Evolutionary conservation across 306 rosid genomes (phyloP), one percentile per base, ranked within the genome.

Genomic region (Sicyos edulis): DNA sequence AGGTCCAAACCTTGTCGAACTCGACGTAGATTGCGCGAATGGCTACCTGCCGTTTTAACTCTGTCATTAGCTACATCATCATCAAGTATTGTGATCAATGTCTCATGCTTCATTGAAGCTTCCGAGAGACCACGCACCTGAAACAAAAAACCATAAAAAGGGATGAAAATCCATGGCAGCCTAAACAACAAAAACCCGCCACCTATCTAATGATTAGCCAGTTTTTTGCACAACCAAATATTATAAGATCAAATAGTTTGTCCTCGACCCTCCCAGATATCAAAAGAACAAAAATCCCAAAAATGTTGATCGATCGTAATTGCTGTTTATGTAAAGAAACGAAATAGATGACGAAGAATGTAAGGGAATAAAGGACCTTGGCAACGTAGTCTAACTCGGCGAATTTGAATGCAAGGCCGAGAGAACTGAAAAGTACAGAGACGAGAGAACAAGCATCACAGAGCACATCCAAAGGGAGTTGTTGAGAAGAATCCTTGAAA

Each of bases 1-100:
- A 93, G 97, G 80, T 87, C 99, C 75, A 93, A 83, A 60, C 99
- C 98, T 87, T 88, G 99, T 66, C 95, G 86, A 78, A 93, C 97
- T 45, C 99, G 88, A 13, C 97, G 97, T 34, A 93, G 75, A 76
- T 93, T 91, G 29, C 99, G 97, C 0, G 99, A 85, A 78, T 4
- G 78, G 79, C 99, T 93, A 75, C 99, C 99, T 0, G 86, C 79
- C 16, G 81, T 57, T 82, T 89, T 93, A 1, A 93, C 92, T 0
- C 85, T 85, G 73, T 45, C 76, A 24, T 74, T 88, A 61, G 90
- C 88, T 12, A 86, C 74, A 80, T 90, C 98, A 63, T 12, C 17
- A 32, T 90, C 90, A 51, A 93, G 54, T n/a, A 93, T 63, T 20
- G 69, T 83, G 19, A 58, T 73, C 76, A 93, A 71, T 42, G 89